Conservation (phyloP, 805 yeast species). For the Lipomyces sp. region DNA sequence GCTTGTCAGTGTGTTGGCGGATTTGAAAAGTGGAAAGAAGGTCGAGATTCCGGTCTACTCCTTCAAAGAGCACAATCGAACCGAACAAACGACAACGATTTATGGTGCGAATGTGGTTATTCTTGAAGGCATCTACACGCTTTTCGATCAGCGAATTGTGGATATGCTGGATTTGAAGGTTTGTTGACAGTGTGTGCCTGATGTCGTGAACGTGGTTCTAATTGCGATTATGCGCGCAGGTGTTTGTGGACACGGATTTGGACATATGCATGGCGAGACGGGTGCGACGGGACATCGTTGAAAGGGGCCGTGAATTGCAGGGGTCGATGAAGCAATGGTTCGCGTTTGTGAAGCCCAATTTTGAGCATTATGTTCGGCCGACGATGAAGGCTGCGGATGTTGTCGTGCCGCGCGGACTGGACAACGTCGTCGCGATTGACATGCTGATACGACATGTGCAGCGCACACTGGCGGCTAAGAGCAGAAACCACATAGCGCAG, state of each 20-base stretch:
- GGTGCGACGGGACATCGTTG: conserved; percentile 77
- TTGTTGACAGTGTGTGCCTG: not conserved
- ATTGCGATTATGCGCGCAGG: conserved; percentile 2
- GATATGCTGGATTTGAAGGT: conserved; percentile 81
- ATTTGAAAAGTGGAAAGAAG: conserved; percentile 65
- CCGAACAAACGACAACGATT: conserved; percentile 65
- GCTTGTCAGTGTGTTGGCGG: conserved; percentile 57
- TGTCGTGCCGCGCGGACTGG: conserved; percentile 86
- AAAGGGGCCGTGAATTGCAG: conserved; percentile 76
- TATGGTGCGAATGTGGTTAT: conserved; percentile 94
- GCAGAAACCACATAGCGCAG: conserved; percentile 62
- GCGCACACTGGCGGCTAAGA: conserved; percentile 64
- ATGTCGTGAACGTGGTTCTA: too few relatives aligned
- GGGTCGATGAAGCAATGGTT: conserved; percentile 92
- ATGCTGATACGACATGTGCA: conserved; percentile 76
- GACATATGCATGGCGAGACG: conserved; percentile 91
- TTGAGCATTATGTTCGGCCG: conserved; percentile 68
- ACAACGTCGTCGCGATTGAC: conserved; percentile 71
- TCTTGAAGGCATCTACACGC: conserved; percentile 84
- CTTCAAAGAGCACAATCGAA: conserved; percentile 55
- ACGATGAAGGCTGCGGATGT: conserved; percentile 79
- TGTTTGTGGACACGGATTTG: conserved; percentile 86
- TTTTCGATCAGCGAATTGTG: conserved; percentile 65
- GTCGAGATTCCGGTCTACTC: conserved; percentile 70
- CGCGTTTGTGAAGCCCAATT: conserved; percentile 85